Base-by-base conservation (phyloP, 1,284 basidiomycete species). In the Gomphus bonarii region DNA sequence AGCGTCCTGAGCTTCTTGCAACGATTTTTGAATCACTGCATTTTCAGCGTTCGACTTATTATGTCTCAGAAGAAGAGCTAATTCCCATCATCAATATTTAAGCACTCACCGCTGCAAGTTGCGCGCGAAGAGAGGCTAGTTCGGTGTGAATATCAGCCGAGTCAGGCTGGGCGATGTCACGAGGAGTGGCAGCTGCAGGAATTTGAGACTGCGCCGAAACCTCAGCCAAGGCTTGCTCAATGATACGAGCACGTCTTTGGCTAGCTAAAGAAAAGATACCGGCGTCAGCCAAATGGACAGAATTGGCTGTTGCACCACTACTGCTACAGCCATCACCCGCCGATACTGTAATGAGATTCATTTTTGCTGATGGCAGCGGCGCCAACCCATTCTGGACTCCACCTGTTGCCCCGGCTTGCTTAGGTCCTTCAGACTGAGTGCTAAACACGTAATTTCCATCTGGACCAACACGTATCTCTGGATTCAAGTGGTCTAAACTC, bases 1-100 rank as follows among this genome's bases (percentile, higher is more conserved):
- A 11, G 67, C 69, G 57, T 78, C 73, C 40, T 70, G 69, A 7
- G 79, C 82, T 43, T 74, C 74, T 60, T 75, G 70, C 20, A 82
- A 63, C 5, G 72, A 72, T 43, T 62, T 16, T 61, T 75, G 72
- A 20, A 79, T 71, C 56, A 72, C 69, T 30, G 67, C 63, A 60
- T 84, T 79, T 57, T 75, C 69, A 63, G 72, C 68, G 43, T 70
- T 71, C 55, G 85, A 69, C 82, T 88, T 64, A 36, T 61, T 55
- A 35, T 61, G 42, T 55, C 12, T 46, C 16, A 31, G 30, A 4
- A 33, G 33, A 40, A 40, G 3, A 46, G 43, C 58, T 25, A 50
- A 46, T 47, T 35, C n/a, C 38, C 44, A 48, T 48, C 16, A 52
- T 58, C n/a, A 33, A 50, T 31, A 48, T 28, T 14, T 33, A 42